Evolutionary conservation across 495 filamentous ascomycete species (phyloP), one percentile per base, ranked within the genome.

Genomic region (Lentithecium fluviatile): DNA sequence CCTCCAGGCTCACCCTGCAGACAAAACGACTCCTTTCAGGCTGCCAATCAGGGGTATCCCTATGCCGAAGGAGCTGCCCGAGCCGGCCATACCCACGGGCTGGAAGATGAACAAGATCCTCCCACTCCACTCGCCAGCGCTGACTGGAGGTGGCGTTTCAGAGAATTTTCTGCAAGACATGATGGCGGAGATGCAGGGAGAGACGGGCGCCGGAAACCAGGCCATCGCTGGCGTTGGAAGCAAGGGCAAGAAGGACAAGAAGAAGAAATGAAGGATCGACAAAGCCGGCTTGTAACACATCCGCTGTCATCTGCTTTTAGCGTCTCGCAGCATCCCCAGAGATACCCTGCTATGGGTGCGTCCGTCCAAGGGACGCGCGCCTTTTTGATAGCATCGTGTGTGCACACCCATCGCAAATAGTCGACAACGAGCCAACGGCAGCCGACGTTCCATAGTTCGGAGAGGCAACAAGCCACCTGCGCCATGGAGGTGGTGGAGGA

Each of bases 151-250:
- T 21, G 94, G 94, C 21, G 91, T 98, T 7, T 95, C 88, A 61
- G 94, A 98, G 71, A 95, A 98, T 66, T 88, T 96, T 24, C 84
- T 98, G 65, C 92, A 94, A 79, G 92, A 98, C 60, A 96, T 97
- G 78, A 96, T 98, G 93, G 84, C 82, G 43, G 91, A 95, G 77
- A 95, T 97, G 91, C 80, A 83, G 69, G 79, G 76, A 57, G 77
- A 80, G 71, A 64, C 79, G 67, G 79, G 78, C 48, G 77, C 75
- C 0, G 62, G 64, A 0, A 75, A 72, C 2, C 75, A 76, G 45
- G 75, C 54, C 19, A 52, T 64, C 52, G 49, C 63, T 32, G 55
- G 69, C 45, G 64, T 77, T 71, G 69, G 71, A 73, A 34, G 72
- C 71, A 43, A 78, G 78, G 77, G 72, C 72, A 54, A 77, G 73